Evolutionary conservation across 2,329 filamentous ascomycete genomes (phyloP), one percentile per base, ranked within the genome.

Genomic region (Diaporthe humulicola): DNA sequence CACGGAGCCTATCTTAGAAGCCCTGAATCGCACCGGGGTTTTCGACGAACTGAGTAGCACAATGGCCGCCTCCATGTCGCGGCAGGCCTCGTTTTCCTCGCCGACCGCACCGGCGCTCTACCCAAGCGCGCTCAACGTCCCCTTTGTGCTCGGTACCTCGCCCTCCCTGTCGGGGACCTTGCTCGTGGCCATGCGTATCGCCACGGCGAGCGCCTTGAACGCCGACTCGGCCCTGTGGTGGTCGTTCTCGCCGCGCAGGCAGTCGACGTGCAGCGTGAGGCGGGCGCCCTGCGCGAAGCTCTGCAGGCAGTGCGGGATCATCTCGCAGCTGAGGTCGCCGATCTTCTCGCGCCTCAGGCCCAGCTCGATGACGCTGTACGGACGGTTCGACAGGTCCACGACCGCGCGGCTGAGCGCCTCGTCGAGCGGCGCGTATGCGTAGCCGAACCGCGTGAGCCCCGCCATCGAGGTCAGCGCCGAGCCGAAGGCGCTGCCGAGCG

Each of bases 211-310:
- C 61, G 97, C 97, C 90, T 99, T 99, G 86, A 99, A 98, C 22
- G 96, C 97, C 83, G 94, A 97, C 90, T 98, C 97, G 14, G 97
- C 96, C 74, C 96, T 89, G 87, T 98, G 97, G 85, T 98, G 97
- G 85, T 98, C 97, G 85, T 98, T 99, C 77, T 94, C 91, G 70
- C 97, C 97, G 77, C 95, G 91, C 73, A 98, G 85, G 85, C 95
- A 97, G 86, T 98, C 95, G 75, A 99, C 95, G 87, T 99, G 97
- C 81, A 98, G 87, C n/a, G 97, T 99, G 71, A 98, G 89, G 36
- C 95, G 93, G 4, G 95, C 95, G 14, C 92, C 94, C 87, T 97
- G 94, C 56, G 96, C 96, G 85, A 98, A 99, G 86, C 94, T 97
- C 88, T 98, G 92, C 82, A 99, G 85, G 79, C 96, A 98, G 87